Evolutionary conservation across 2,329 filamentous ascomycete species (phyloP).

Genomic region (Sclerotinia borealis): DNA sequence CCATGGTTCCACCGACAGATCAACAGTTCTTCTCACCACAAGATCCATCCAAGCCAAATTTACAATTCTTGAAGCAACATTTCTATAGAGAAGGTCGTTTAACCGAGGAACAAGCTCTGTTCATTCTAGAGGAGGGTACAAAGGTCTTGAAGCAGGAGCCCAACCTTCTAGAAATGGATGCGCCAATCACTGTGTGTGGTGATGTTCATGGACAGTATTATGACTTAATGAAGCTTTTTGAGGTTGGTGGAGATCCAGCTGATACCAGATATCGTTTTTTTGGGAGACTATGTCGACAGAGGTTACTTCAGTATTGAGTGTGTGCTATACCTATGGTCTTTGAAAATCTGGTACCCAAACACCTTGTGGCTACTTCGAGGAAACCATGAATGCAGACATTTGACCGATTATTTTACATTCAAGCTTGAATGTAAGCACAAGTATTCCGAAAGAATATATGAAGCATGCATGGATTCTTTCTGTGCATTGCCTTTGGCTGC

Average conservation of each 20-base stretch:
- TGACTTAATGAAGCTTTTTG: slow-evolving; percentile 98
- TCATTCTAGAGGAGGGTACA: slow-evolving; percentile 84
- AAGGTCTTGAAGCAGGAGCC: slow-evolving; percentile 85
- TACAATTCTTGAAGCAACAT: slow-evolving; percentile 94
- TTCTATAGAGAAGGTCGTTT: slow-evolving; percentile 96
- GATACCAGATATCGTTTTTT: slow-evolving; percentile 95
- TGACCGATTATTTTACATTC: slow-evolving; percentile 99
- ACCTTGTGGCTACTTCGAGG: slow-evolving; percentile 94
- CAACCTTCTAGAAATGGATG: slow-evolving; percentile 98
- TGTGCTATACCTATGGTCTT: slow-evolving; percentile 91
- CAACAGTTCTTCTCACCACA: slow-evolving; percentile 91
- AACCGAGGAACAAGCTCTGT: slow-evolving; percentile 95
- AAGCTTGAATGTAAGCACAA: slow-evolving; percentile 99
- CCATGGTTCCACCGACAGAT: slow-evolving; percentile 85
- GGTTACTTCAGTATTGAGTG: slow-evolving; percentile 99
- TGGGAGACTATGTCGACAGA: slow-evolving; percentile 96
- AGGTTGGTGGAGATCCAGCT: slow-evolving; percentile 92
- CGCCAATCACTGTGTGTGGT: slow-evolving; percentile 95
- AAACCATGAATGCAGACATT: slow-evolving; percentile 96
- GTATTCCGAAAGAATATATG: slow-evolving; percentile 92
- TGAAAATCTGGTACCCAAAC: slow-evolving; percentile 99
- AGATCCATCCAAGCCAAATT: slow-evolving; percentile 80
- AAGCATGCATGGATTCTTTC: slow-evolving; percentile 98
- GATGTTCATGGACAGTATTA: slow-evolving; percentile 99
- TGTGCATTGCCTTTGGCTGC: slow-evolving; percentile 88